Evolutionary conservation across 106 monocot species (phyloP), one percentile per base, ranked within the genome.

Genomic region (Cymbidium sinense): DNA sequence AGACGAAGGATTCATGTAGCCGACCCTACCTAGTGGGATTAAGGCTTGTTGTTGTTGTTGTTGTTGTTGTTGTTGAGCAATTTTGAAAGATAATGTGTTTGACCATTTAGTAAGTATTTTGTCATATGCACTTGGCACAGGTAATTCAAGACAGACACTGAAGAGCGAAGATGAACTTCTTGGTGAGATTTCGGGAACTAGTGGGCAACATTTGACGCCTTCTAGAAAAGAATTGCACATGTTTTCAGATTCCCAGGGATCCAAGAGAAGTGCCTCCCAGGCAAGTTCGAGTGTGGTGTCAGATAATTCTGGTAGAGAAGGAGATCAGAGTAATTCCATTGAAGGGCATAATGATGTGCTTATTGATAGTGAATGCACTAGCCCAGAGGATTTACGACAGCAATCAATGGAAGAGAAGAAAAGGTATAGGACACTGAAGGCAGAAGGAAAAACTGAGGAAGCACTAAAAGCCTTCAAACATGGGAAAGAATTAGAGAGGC

Each of bases 401-500:
- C 86, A 90, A 82, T 92, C 99, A 54, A 69, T 74, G 5, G 99
- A 99, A 62, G 92, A 99, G 82, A 95, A 99, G 84, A 90, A 84
- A 74, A 92, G 79, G 33, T 85, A 95, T 73, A 92, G 79, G 84
- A 79, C 77, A 51, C 70, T 95, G 18, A 99, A 99, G 77, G 91
- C 77, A 43, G 83, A 92, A 91, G 95, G 99, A 54, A 99, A 93
- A 73, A 61, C 86, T 64, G 86, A 87, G 21, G 94, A 99, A 79
- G 99, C 99, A 58, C 88, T 99, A 51, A 84, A 81, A 72, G 92
- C 90, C 33, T 99, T 92, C 69, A 99, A 99, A 75, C 86, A 80
- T 65, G 86, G 88, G 67, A 94, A 95, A 86, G 95, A 92, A 9
- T 86, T 99, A 30, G 99, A 99, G 80, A 92, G 89, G 84, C 92